These are phyloP conservation scores for Thelonectria discophora DNA, from an alignment of 2,329 filamentous ascomycete species.

Conservation along the genomic window DNA sequence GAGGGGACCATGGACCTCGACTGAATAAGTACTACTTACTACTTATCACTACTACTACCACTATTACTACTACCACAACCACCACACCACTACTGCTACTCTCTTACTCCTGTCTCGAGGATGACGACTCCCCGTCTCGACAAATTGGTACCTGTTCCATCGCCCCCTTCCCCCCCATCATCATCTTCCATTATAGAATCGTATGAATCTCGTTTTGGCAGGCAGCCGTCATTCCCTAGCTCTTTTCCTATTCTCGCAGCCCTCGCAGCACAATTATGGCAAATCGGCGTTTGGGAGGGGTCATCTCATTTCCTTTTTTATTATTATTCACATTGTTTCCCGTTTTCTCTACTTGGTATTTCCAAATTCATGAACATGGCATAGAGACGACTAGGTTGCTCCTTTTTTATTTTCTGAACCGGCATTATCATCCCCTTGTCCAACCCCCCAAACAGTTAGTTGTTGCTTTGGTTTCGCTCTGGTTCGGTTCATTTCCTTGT, in stretches of 20 bases:
- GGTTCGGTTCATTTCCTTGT: slow-evolving; percentile 15
- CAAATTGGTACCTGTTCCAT: slow-evolving; percentile 34
- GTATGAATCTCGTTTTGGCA: slow-evolving; percentile 28
- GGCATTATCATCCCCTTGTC: not conserved
- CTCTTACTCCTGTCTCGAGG: slow-evolving; percentile 2
- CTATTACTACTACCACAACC: too few species aligned
- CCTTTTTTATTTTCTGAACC: slow-evolving; percentile 17
- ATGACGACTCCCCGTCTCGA: slow-evolving; percentile 20
- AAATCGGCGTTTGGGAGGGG: slow-evolving; percentile 34
- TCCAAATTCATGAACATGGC: slow-evolving; percentile 34
- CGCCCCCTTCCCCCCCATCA: slow-evolving; percentile 29
- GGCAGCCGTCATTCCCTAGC: not conserved
- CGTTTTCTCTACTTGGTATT: slow-evolving; percentile 27
- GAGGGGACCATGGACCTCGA: slow-evolving; percentile 54
- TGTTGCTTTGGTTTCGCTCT: slow-evolving; percentile 18
- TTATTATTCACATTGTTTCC: too few species aligned
- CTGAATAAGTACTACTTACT: too few species aligned
- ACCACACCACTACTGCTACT: slow-evolving; percentile 8
- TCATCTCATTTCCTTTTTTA: too few species aligned
- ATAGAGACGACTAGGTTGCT: slow-evolving; percentile 41
- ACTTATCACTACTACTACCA: too few species aligned
- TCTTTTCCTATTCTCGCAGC: slow-evolving; percentile 19
- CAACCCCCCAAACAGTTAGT: not conserved
- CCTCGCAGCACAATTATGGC: slow-evolving; percentile 29
- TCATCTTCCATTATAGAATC: slow-evolving; percentile 27